These are phyloP conservation scores for Kodamaea derodonti DNA, from an alignment of 1,139 yeast species.

Conservation along the genomic window DNA sequence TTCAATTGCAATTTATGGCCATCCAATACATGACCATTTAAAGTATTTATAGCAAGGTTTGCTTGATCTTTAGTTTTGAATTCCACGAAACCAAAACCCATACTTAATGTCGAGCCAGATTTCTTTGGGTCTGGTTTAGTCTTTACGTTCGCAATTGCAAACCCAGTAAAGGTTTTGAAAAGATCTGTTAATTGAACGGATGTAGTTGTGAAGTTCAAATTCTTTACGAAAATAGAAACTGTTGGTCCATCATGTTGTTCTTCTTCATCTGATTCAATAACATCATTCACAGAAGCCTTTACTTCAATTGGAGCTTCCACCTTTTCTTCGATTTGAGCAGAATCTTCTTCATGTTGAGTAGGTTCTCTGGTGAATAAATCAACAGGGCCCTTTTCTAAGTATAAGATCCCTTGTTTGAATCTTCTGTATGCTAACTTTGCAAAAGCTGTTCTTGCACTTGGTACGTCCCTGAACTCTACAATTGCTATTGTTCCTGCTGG, in stretches of 20 bases:
- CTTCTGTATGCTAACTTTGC: constrained; percentile 82
- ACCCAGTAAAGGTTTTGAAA: constrained; percentile 74
- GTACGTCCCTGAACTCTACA: constrained; percentile 81
- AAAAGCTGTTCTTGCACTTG: constrained; percentile 88
- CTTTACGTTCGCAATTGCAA: constrained; percentile 77
- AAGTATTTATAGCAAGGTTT: constrained; percentile 60
- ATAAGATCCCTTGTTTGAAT: constrained; percentile 79
- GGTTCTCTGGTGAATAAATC: constrained; percentile 69
- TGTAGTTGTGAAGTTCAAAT: constrained; percentile 82
- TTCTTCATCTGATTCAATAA: constrained; percentile 34
- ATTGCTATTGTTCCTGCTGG: constrained; percentile 97
- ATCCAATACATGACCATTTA: constrained; percentile 78
- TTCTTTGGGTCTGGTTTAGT: constrained; percentile 86
- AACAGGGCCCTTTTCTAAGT: constrained; percentile 91
- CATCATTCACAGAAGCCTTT: constrained; percentile 39
- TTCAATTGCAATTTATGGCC: constrained; percentile 90
- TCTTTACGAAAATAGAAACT: constrained; percentile 85
- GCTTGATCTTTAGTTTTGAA: constrained; percentile 80
- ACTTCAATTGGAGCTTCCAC: constrained; percentile 34
- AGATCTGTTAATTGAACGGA: constrained; percentile 50
- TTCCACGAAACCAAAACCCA: constrained; percentile 98
- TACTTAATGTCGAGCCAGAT: constrained; percentile 61
- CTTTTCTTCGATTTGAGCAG: constrained; percentile 10
- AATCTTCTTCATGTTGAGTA: constrained; percentile 27
- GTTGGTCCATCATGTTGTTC: constrained; percentile 61